A percentile compares a stretch with the other conserved stretches of the same genome.
Conservation (phyloP, 2,329 filamentous ascomycete genomes). For the Exserohilum rostratum region DNA sequence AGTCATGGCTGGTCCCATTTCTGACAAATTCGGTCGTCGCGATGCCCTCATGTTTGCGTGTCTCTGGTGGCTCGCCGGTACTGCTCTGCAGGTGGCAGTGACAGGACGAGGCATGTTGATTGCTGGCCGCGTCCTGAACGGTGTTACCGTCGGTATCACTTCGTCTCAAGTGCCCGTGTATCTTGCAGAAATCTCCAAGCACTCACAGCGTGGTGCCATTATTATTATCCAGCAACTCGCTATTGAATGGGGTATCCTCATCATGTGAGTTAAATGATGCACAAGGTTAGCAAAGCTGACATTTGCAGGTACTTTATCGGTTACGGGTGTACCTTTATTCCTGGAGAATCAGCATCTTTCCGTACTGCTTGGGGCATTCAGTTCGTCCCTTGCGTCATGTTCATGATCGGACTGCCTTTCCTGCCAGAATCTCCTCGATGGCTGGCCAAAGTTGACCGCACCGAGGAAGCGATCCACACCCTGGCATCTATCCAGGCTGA, state of each 20-base stretch:
- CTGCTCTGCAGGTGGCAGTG: conserved; percentile 66
- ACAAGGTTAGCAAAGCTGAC: not conserved
- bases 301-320: conserved; percentile 47
- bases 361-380: conserved; percentile 49
- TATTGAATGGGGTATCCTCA: conserved; percentile 67
- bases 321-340: conserved; percentile 46
- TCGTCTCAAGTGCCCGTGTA: conserved; percentile 73
- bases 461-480: conserved; percentile 53
- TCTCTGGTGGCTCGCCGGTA: conserved; percentile 64
- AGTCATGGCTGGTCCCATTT: conserved; percentile 63
- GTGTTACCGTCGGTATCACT: conserved; percentile 75
- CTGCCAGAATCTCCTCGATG: conserved; percentile 53
- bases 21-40: conserved; percentile 63
- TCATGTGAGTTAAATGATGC: conserved; percentile 31
- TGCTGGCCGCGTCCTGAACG: conserved; percentile 73
- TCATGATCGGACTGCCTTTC: conserved; percentile 59
- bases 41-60: conserved; percentile 60
- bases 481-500: conserved; percentile 55
- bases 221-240: conserved; percentile 77
- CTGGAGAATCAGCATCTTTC: conserved; percentile 35
- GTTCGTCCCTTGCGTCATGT: conserved; percentile 45
- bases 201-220: conserved; percentile 65
- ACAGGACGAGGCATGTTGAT: conserved; percentile 74
- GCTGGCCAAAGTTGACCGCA: conserved; percentile 54
- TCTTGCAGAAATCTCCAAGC: conserved; percentile 69